A percentile compares a stretch with the other conserved stretches of the same genome.
These are phyloP conservation scores for Hypoxylon perforatum DNA, from an alignment of 495 filamentous ascomycete genomes.

Conservation along the genomic window DNA sequence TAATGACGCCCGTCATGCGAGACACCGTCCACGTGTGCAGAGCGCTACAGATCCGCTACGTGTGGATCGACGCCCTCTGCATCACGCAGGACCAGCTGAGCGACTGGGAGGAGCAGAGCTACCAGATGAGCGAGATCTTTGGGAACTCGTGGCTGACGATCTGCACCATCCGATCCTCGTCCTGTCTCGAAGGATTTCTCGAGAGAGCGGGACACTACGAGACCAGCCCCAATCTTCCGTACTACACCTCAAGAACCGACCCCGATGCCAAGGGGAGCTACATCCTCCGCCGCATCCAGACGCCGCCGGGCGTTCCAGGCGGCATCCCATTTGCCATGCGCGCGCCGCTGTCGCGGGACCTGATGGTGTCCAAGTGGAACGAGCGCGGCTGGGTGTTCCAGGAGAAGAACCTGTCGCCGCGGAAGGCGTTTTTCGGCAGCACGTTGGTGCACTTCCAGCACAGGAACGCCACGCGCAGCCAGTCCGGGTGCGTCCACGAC, in stretches of 20 bases:
- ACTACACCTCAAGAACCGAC: slow-evolving; percentile 5
- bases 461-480: neutral
- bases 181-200: neutral
- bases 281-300: neutral
- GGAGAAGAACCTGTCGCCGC: slow-evolving; percentile 17
- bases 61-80: slow-evolving; percentile 45
- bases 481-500: neutral
- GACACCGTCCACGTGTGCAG: neutral
- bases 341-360: slow-evolving; percentile 4
- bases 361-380: slow-evolving; percentile 5
- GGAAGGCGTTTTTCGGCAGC: slow-evolving; percentile 14
- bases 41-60: slow-evolving; percentile 19
- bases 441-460: neutral
- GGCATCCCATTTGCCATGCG: neutral
- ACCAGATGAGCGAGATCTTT: slow-evolving; percentile 31
- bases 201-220: neutral
- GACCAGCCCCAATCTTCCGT: slow-evolving; percentile 11
- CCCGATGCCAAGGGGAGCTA: neutral
- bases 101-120: slow-evolving; percentile 33
- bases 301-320: slow-evolving; percentile 9
- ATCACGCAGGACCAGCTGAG: slow-evolving; percentile 36
- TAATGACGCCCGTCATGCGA: slow-evolving; percentile 1
- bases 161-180: slow-evolving; percentile 1
- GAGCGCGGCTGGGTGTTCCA: slow-evolving; percentile 26
- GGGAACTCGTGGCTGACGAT: slow-evolving; percentile 21